phyloP scores from a whole-genome alignment of 805 yeast species.

The Kockiozyma suomiensis region DNA sequence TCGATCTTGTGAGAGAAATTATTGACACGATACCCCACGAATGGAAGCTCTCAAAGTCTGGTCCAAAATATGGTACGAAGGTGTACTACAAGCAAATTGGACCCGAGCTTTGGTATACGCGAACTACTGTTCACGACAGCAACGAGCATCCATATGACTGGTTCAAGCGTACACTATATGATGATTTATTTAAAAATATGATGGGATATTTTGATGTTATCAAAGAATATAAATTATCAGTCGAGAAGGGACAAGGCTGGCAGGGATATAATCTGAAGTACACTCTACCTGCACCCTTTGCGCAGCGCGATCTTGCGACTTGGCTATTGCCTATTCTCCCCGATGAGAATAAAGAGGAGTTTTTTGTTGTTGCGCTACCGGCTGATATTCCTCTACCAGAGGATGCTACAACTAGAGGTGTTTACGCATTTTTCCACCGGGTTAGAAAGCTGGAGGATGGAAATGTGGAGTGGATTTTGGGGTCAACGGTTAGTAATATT shows the following conservation, averaged over 20 bases:
- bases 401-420: slow-evolving; percentile 24
- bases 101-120: slow-evolving; percentile 18
- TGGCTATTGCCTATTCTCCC: slow-evolving; percentile 19
- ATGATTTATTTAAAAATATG: slow-evolving; percentile 27
- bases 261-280: slow-evolving; percentile 21
- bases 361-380: slow-evolving; percentile 26
- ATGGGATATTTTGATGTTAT: slow-evolving; percentile 28
- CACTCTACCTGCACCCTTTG: slow-evolving; percentile 28
- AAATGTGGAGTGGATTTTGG: slow-evolving; percentile 20
- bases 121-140: slow-evolving; percentile 14
- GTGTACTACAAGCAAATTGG: slow-evolving; percentile 17
- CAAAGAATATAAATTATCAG: slow-evolving; percentile 1
- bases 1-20: slow-evolving; percentile 13
- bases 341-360: slow-evolving; percentile 13
- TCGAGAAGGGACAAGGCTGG: slow-evolving; percentile 13
- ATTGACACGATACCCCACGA: slow-evolving; percentile 11
- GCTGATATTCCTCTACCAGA: slow-evolving; percentile 27
- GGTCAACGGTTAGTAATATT: slow-evolving; percentile 15
- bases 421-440: slow-evolving; percentile 26
- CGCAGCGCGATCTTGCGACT: slow-evolving; percentile 25
- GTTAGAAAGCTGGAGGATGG: slow-evolving; percentile 17
- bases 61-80: background rate
- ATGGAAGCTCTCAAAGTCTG: slow-evolving; percentile 13
- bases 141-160: slow-evolving; percentile 21
- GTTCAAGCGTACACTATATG: slow-evolving; percentile 23